phyloP scores from a whole-genome alignment of 495 filamentous ascomycete genomes.

The Annulohypoxylon stygium region DNA sequence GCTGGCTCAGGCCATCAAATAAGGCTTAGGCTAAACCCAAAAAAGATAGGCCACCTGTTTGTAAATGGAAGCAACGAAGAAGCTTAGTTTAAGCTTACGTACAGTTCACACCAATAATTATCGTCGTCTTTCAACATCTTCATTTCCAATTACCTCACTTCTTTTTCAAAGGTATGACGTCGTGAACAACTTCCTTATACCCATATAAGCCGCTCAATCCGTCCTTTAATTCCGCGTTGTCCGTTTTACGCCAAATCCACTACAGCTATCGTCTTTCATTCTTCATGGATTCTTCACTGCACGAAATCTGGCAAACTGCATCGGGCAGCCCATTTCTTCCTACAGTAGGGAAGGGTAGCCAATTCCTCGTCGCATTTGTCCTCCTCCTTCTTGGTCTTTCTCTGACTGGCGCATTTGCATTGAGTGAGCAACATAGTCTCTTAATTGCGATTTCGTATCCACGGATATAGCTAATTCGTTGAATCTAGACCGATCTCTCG shows the following conservation, averaged over 20 bases:
- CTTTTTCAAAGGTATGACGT: conserved; percentile 24
- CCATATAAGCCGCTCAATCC: neutral
- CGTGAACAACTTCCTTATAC: conserved; percentile 9
- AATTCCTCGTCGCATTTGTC: conserved; percentile 84
- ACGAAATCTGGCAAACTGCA: conserved; percentile 90
- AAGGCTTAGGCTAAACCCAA: conserved; percentile 18
- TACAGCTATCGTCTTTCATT: conserved; percentile 18
- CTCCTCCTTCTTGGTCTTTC: conserved; percentile 77
- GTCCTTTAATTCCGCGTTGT: conserved; percentile 1
- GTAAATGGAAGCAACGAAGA: conserved; percentile 11
- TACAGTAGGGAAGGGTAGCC: conserved; percentile 81
- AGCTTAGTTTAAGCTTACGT: conserved; percentile 10
- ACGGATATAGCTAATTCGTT: conserved; percentile 11
- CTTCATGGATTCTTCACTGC: conserved; percentile 78
- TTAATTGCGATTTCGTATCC: neutral
- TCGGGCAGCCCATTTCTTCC: conserved; percentile 85
- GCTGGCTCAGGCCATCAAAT: neutral
- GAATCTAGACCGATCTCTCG: conserved; percentile 82
- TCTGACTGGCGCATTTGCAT: conserved; percentile 78
- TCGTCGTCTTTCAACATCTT: too few relatives aligned
- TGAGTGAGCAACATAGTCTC: conserved; percentile 73
- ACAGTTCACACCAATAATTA: neutral
- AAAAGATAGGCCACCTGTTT: conserved; percentile 44
- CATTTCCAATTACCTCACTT: neutral
- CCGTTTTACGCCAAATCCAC: conserved; percentile 4